A percentile compares a stretch with the other conserved stretches of the same genome.
Evolutionary conservation across 169 alveolate species (phyloP).

Genomic region (Cryptosporidium viatorum): DNA sequence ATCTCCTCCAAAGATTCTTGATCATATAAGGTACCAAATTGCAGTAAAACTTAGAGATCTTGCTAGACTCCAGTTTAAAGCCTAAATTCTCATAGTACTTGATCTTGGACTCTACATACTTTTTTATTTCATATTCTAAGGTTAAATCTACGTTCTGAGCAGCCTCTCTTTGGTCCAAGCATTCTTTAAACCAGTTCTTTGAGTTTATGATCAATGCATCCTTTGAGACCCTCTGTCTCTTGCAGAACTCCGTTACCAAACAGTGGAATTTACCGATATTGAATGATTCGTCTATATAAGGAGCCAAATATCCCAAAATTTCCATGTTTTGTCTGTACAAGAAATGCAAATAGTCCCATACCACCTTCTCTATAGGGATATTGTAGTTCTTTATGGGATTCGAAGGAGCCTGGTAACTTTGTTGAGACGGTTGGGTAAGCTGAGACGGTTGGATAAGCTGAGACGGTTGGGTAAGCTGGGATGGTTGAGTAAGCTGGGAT

Average conservation of each 20-base stretch:
- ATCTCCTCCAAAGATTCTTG: conserved; percentile 24
- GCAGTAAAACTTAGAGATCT: conserved; percentile 5
- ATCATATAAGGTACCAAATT: conserved; percentile 2
- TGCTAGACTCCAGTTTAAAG: neutral
- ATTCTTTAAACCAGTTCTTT: conserved; percentile 43
- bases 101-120: neutral
- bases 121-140: neutral
- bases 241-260: conserved; percentile 44
- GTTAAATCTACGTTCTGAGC: neutral
- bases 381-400: neutral
- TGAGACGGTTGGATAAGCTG: neutral
- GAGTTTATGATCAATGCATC: conserved; percentile 49
- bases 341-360: conserved; percentile 57
- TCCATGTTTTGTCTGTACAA: conserved; percentile 22
- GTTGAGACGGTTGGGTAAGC: neutral
- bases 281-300: conserved; percentile 43
- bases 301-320: conserved; percentile 21
- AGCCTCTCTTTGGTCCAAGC: conserved; percentile 5
- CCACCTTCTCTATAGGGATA: conserved; percentile 48
- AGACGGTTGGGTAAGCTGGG: neutral
- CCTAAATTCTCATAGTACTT: conserved; percentile 17
- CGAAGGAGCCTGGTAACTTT: neutral
- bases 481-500: neutral
- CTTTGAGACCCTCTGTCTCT: conserved; percentile 36
- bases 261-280: conserved; percentile 66